Conservation (phyloP, 306 rosid genomes). For the Ammopiptanthus mongolicus region DNA sequence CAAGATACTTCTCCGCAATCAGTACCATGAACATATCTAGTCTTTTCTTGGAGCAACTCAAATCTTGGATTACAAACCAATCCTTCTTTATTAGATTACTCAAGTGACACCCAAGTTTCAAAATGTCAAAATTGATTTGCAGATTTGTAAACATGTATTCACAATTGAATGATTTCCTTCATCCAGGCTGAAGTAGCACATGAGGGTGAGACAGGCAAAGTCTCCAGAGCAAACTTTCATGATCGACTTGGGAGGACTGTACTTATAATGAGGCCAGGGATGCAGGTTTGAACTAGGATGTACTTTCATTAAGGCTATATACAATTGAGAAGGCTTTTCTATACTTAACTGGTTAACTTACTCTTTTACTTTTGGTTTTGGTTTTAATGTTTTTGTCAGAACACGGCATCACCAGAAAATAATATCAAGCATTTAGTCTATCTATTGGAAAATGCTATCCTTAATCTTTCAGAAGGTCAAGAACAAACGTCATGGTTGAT, state of each 20-base stretch:
- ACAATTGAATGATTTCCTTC: background rate
- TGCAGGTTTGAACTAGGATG: constrained; percentile 27
- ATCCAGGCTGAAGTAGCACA: constrained; percentile 78
- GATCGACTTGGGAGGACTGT: constrained; percentile 80
- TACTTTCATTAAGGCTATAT: background rate
- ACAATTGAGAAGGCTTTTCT: background rate
- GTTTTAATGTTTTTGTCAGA: constrained; percentile 32
- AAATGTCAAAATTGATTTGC: background rate
- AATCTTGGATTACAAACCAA: background rate
- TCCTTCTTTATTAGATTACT: background rate
- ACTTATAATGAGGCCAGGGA: constrained; percentile 86
- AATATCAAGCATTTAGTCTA: constrained; percentile 71
- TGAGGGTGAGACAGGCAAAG: constrained; percentile 94
- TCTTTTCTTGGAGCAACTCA: background rate
- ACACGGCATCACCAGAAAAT: constrained; percentile 56
- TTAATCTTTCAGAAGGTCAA: constrained; percentile 78
- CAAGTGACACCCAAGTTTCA: background rate
- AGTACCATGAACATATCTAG: background rate
- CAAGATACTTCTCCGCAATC: background rate
- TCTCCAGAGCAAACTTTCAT: constrained; percentile 65
- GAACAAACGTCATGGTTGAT: constrained; percentile 93
- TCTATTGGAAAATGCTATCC: constrained; percentile 73
- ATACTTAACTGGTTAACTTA: background rate
- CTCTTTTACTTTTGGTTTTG: background rate
- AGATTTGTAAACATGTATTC: background rate